Evolutionary conservation across 2,329 filamentous ascomycete species (phyloP).

Genomic region (Westerdykella sp.): DNA sequence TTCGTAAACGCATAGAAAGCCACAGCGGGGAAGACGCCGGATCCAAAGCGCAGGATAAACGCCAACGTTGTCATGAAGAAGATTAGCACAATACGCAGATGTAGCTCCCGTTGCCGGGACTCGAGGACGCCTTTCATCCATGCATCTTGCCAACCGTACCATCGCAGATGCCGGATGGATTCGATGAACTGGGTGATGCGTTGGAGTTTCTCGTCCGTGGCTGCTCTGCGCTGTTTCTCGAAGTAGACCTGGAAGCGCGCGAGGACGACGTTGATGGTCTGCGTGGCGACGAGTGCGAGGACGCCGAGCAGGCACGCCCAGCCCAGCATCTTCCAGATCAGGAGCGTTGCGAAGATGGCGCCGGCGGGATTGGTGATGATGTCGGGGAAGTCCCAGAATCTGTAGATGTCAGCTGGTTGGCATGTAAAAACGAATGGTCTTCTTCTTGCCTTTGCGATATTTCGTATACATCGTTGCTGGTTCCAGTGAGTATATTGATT

Average conservation of each 20-base stretch:
- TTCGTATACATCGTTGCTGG: slow-evolving; percentile 66
- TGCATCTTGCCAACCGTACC: slow-evolving; percentile 75
- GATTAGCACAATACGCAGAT: slow-evolving; percentile 57
- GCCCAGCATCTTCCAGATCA: slow-evolving; percentile 74
- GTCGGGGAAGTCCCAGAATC: slow-evolving; percentile 82
- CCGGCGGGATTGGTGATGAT: slow-evolving; percentile 71
- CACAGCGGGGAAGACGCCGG: slow-evolving; percentile 69
- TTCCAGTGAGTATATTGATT: background rate
- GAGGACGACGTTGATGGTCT: slow-evolving; percentile 62
- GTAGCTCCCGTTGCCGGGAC: slow-evolving; percentile 61
- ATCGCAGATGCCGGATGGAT: slow-evolving; percentile 71
- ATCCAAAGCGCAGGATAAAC: slow-evolving; percentile 65
- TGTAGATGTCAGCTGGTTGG: slow-evolving; percentile 10
- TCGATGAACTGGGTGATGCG: slow-evolving; percentile 82
- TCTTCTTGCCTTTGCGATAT: slow-evolving; percentile 59
- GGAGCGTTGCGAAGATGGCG: slow-evolving; percentile 63
- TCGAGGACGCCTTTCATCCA: slow-evolving; percentile 67
- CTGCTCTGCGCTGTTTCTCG: slow-evolving; percentile 63
- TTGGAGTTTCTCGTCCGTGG: slow-evolving; percentile 73
- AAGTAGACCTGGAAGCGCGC: slow-evolving; percentile 61
- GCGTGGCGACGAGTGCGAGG: slow-evolving; percentile 60
- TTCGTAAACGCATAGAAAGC: slow-evolving; percentile 78
- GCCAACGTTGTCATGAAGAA: slow-evolving; percentile 58
- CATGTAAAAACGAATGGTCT: background rate
- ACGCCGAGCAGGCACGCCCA: slow-evolving; percentile 72